phyloP scores from a whole-genome alignment of 441 rosid genomes.

The Syzygium syzygioides region DNA sequence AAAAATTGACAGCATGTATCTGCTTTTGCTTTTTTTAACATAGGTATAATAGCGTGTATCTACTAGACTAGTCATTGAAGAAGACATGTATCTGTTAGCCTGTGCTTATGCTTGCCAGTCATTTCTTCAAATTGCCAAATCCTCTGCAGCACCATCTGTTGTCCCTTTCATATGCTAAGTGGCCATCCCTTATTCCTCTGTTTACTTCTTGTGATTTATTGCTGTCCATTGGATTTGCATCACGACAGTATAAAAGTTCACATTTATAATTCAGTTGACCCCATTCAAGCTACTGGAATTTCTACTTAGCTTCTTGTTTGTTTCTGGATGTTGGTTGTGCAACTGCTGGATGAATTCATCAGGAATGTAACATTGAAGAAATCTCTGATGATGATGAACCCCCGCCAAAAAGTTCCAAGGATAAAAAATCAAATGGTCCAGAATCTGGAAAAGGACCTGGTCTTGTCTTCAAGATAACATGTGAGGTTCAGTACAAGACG shows the following conservation, averaged over 20 bases:
- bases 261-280: neutral
- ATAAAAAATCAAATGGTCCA: conserved; percentile 81
- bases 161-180: neutral
- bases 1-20: neutral
- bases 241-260: neutral
- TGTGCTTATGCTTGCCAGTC: neutral
- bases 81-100: neutral
- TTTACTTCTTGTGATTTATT: neutral
- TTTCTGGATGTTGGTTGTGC: neutral
- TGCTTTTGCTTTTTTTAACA: neutral
- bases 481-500: conserved; percentile 90
- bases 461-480: conserved; percentile 79
- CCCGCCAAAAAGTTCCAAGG: conserved; percentile 77
- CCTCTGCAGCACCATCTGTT: neutral
- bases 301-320: neutral
- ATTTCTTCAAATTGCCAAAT: neutral
- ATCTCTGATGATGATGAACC: conserved; percentile 65
- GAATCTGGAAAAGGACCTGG: conserved; percentile 55
- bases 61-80: neutral
- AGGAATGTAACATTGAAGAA: conserved; percentile 94
- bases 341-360: conserved; percentile 19
- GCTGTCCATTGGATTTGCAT: neutral
- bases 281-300: neutral
- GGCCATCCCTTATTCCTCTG: neutral
- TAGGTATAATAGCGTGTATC: neutral